Conservation (phyloP, 306 rosid species). For the Rosa multiflora region DNA sequence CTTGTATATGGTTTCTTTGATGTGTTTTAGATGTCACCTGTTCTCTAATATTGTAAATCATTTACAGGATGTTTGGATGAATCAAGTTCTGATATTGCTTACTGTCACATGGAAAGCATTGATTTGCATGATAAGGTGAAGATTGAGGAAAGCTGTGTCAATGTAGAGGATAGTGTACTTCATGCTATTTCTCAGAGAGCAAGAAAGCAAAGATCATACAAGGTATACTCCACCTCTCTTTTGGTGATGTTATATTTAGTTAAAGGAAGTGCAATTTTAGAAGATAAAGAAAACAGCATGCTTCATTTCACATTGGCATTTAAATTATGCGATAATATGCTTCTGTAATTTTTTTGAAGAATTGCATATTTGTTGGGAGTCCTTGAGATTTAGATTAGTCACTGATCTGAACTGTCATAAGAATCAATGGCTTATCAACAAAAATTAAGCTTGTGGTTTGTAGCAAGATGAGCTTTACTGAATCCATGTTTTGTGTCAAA, state of each 20-base stretch:
- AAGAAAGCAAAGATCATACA: constrained; percentile 73
- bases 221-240: constrained; percentile 37
- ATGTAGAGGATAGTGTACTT: constrained; percentile 51
- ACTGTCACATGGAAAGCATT: constrained; percentile 50
- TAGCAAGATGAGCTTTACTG: neutral
- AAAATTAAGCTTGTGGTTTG: neutral
- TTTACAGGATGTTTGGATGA: constrained; percentile 40
- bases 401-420: neutral
- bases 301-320: neutral
- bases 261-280: neutral
- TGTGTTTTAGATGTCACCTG: neutral
- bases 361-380: neutral
- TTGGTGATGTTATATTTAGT: neutral
- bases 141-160: constrained; percentile 46
- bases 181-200: constrained; percentile 52
- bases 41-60: constrained; percentile 12
- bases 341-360: neutral
- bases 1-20: neutral
- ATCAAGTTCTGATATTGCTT: constrained; percentile 23
- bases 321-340: neutral
- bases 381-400: neutral
- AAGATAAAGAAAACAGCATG: neutral
- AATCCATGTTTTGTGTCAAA: neutral
- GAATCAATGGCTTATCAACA: neutral
- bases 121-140: constrained; percentile 52